These are phyloP conservation scores for Trichoderma pleuroti DNA, from an alignment of 2,329 filamentous ascomycete species.

Conservation along the genomic window DNA sequence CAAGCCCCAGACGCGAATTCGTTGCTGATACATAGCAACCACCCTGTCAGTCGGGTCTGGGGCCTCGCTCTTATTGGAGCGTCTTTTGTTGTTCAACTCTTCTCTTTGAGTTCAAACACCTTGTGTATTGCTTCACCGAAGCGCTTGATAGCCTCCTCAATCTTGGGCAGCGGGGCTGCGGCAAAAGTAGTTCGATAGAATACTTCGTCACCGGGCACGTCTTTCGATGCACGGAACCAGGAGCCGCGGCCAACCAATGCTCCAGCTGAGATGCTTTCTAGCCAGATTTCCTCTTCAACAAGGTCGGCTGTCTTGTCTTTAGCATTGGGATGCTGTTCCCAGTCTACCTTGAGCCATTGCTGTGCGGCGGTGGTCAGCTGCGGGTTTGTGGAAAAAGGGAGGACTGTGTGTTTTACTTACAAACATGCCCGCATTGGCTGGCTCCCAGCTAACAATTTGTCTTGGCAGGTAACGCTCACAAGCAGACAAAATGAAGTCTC, in stretches of 20 bases:
- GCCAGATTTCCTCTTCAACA: conserved; percentile 5
- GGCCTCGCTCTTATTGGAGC: neutral
- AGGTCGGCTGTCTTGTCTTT: neutral
- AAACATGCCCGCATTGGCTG: conserved; percentile 12
- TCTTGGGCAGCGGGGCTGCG: conserved; percentile 3
- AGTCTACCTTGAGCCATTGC: conserved; percentile 16
- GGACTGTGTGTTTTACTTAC: neutral
- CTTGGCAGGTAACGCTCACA: neutral
- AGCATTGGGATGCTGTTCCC: neutral
- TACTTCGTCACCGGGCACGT: neutral
- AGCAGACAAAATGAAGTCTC: conserved; percentile 4
- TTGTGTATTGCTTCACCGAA: conserved; percentile 2
- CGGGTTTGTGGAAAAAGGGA: neutral
- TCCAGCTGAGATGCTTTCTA: conserved; percentile 6
- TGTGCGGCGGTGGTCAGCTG: neutral
- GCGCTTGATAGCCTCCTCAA: conserved; percentile 6
- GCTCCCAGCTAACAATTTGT: conserved; percentile 2
- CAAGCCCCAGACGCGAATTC: neutral
- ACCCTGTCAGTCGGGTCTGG: neutral
- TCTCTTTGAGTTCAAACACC: neutral
- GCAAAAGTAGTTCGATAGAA: conserved; percentile 14
- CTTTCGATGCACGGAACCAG: conserved; percentile 3
- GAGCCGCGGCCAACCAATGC: neutral
- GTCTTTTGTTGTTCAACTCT: neutral
- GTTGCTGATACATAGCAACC: neutral